Percentiles rank a stretch among this genome's conserved stretches.
phyloP scores from a whole-genome alignment of 73 alveolate species.

The Uronychia setigera region DNA sequence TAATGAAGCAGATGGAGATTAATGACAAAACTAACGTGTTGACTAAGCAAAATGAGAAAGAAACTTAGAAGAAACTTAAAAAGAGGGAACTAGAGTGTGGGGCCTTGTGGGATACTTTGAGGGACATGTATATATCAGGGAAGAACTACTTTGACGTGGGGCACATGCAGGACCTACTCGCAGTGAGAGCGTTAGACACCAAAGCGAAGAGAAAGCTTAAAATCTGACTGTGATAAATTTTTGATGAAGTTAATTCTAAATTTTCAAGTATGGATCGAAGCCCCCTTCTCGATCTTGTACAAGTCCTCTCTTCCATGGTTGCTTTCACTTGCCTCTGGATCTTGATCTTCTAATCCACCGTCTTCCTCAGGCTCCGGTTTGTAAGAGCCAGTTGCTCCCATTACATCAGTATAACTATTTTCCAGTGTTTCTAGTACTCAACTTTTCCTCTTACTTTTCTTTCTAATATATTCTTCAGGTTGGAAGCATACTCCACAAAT shows the following conservation, averaged over 20 bases:
- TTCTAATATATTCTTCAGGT: neutral
- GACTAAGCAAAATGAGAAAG: slow-evolving; percentile 15
- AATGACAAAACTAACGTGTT: slow-evolving; percentile 3
- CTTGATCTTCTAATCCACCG: too few species aligned
- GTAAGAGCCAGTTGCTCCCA: neutral
- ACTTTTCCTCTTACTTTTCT: too few species aligned
- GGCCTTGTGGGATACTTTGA: slow-evolving; percentile 50
- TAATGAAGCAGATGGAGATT: slow-evolving; percentile 23
- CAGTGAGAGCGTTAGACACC: slow-evolving; percentile 46
- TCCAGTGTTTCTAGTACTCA: neutral
- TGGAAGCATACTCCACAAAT: slow-evolving; percentile 7
- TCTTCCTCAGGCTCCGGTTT: neutral
- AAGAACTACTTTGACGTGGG: slow-evolving; percentile 29
- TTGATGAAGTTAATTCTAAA: too few species aligned
- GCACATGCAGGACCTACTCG: slow-evolving; percentile 39
- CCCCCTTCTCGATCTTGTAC: neutral
- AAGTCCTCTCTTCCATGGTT: neutral
- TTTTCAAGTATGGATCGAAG: neutral
- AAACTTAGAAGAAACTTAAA: slow-evolving; percentile 30
- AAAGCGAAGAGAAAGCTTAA: slow-evolving; percentile 50
- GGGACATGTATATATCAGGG: slow-evolving; percentile 31
- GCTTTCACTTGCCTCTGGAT: neutral
- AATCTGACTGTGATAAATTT: slow-evolving; percentile 6
- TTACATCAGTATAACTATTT: neutral
- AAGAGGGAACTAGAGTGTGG: slow-evolving; percentile 49